phyloP scores from a whole-genome alignment of 2,329 filamentous ascomycete species.

The Scedosporium apiospermum region DNA sequence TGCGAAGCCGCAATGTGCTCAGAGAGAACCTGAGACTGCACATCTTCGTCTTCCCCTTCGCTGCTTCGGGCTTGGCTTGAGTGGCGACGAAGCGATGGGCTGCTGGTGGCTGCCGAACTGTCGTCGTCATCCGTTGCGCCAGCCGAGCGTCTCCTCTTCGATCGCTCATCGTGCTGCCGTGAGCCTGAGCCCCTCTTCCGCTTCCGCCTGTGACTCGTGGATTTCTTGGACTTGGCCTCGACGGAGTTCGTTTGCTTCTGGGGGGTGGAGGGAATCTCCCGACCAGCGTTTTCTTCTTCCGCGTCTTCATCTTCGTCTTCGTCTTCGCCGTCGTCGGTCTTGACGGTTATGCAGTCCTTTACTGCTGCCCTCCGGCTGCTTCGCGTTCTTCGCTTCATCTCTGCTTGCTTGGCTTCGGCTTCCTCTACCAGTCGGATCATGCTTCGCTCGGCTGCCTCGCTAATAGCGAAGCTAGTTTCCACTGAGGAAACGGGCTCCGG shows the following conservation, averaged over 20 bases:
- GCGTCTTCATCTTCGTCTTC: slow-evolving; percentile 11
- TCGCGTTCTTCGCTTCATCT: slow-evolving; percentile 7
- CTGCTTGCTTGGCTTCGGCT: slow-evolving; percentile 1
- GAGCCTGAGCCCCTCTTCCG: slow-evolving; percentile 3
- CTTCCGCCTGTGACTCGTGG: slow-evolving; percentile 1
- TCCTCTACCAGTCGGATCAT: slow-evolving; percentile 24
- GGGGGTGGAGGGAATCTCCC: slow-evolving; percentile 1
- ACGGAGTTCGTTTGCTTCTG: not conserved
- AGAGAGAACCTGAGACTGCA: slow-evolving; percentile 29
- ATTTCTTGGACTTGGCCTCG: not conserved
- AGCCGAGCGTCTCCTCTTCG: slow-evolving; percentile 16
- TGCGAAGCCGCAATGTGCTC: slow-evolving; percentile 28
- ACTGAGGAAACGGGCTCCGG: not conserved
- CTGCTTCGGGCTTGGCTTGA: not conserved
- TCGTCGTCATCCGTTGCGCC: not conserved
- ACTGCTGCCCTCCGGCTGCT: slow-evolving; percentile 14
- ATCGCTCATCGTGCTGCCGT: slow-evolving; percentile 12
- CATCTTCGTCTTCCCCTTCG: slow-evolving; percentile 14
- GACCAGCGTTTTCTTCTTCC: not conserved
- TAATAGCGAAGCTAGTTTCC: slow-evolving; percentile 30
- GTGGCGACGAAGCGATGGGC: not conserved
- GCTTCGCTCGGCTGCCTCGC: slow-evolving; percentile 36
- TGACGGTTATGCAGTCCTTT: slow-evolving; percentile 23
- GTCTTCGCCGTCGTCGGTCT: slow-evolving; percentile 12
- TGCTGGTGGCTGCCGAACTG: not conserved